Conservation (phyloP, 2,329 filamentous ascomycete species). For the Coniella lustricola region DNA sequence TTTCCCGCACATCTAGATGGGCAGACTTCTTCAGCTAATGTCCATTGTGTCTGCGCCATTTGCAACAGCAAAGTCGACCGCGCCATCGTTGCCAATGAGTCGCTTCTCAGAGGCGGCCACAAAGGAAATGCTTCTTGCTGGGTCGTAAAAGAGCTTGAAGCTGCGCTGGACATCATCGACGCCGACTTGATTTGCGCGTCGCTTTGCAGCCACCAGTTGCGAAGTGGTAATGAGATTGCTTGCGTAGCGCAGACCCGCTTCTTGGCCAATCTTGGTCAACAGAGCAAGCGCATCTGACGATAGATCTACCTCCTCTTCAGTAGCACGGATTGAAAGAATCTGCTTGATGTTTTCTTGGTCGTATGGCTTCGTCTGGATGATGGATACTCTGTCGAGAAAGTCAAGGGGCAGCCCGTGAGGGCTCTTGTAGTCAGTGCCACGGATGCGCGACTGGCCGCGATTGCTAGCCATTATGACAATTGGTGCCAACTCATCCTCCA, state of each 20-base stretch:
- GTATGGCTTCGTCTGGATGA: slow-evolving; percentile 90
- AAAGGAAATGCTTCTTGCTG: slow-evolving; percentile 80
- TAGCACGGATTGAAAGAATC: slow-evolving; percentile 85
- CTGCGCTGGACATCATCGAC: slow-evolving; percentile 88
- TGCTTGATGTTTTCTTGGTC: slow-evolving; percentile 77
- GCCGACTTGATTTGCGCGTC: slow-evolving; percentile 73
- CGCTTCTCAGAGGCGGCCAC: slow-evolving; percentile 85
- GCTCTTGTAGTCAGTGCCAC: slow-evolving; percentile 86
- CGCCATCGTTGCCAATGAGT: slow-evolving; percentile 81
- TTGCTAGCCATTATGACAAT: slow-evolving; percentile 99
- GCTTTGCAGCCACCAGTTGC: slow-evolving; percentile 79
- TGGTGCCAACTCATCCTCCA: slow-evolving; percentile 90
- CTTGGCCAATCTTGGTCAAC: slow-evolving; percentile 90
- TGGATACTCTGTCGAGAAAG: slow-evolving; percentile 92
- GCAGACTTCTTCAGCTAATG: slow-evolving; percentile 28
- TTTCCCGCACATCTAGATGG: no score
- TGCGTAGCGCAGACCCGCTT: slow-evolving; percentile 89
- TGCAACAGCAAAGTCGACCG: slow-evolving; percentile 59
- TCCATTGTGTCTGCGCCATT: slow-evolving; percentile 34
- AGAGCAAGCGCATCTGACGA: slow-evolving; percentile 84
- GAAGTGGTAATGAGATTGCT: slow-evolving; percentile 96
- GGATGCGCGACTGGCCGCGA: slow-evolving; percentile 81
- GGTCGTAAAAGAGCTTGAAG: slow-evolving; percentile 91
- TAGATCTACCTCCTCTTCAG: slow-evolving; percentile 92
- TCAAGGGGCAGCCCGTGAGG: slow-evolving; percentile 92